Conservation (phyloP, 345 rosid genomes). For the Triadica sebifera region DNA sequence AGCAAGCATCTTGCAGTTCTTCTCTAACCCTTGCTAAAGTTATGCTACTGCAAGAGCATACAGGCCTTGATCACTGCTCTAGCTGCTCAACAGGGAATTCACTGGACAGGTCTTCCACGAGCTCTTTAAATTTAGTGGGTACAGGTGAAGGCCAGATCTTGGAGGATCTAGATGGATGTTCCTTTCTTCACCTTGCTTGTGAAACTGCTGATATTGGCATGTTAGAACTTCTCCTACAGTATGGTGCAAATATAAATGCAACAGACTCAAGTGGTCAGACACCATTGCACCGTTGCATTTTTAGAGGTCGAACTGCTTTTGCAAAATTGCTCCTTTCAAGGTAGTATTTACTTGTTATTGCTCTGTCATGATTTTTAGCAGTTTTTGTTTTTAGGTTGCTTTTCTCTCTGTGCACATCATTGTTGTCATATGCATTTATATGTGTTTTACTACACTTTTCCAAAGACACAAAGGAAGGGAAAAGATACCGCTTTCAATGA, state of each 20-base stretch:
- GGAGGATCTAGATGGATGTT: conserved; percentile 68
- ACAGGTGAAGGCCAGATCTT: conserved; percentile 43
- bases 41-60: conserved; percentile 73
- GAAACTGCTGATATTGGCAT: conserved; percentile 92
- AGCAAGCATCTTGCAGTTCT: conserved; percentile 57
- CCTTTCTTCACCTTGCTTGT: conserved; percentile 95
- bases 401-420: not conserved
- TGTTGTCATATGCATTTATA: not conserved
- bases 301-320: conserved; percentile 52
- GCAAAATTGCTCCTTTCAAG: conserved; percentile 85
- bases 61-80: conserved; percentile 50
- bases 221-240: conserved; percentile 93
- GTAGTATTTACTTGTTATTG: conserved; percentile 35
- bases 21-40: conserved; percentile 84
- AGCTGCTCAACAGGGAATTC: conserved; percentile 58
- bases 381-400: not conserved
- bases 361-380: not conserved
- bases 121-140: conserved; percentile 51
- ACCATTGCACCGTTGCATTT: conserved; percentile 75
- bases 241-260: conserved; percentile 80
- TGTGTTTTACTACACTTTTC: not conserved
- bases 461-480: not conserved
- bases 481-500: not conserved
- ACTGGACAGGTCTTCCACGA: conserved; percentile 61
- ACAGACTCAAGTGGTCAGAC: conserved; percentile 74